Evolutionary conservation across 2,329 filamentous ascomycete genomes (phyloP).

Genomic region (Penicillium frequentans): DNA sequence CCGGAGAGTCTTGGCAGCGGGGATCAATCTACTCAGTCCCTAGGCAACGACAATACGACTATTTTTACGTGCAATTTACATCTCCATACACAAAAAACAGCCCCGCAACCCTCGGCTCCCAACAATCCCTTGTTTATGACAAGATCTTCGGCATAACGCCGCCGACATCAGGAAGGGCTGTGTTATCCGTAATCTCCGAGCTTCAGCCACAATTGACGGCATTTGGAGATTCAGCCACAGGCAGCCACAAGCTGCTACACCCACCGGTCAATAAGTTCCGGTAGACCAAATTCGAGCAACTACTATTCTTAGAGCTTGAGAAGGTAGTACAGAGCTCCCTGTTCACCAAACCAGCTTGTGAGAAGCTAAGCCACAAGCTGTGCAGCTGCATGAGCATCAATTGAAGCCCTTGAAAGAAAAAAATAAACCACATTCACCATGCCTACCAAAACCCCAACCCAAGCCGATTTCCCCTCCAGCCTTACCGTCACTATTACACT

Average conservation of each 20-base stretch:
- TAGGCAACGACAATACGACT: slow-evolving; percentile 5
- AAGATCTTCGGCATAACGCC: neutral
- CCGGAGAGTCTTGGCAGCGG: slow-evolving; percentile 2
- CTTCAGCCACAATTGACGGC: neutral
- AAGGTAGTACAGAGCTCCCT: neutral
- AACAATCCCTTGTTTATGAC: neutral
- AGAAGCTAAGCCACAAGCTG: neutral
- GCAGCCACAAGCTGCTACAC: neutral
- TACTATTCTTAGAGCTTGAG: neutral
- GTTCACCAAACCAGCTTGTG: neutral
- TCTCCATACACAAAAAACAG: neutral
- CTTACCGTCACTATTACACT: slow-evolving; percentile 43
- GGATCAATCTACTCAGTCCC: neutral
- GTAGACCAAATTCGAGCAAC: neutral
- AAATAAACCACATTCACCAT: slow-evolving; percentile 16
- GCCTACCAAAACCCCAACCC: slow-evolving; percentile 39
- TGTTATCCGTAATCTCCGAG: neutral
- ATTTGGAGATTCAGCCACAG: neutral
- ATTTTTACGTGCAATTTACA: neutral
- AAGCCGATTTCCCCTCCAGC: slow-evolving; percentile 48
- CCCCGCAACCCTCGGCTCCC: neutral
- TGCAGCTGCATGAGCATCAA: neutral
- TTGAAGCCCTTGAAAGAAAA: neutral
- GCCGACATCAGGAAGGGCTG: neutral
- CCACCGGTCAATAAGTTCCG: neutral